Evolutionary conservation across 1,284 basidiomycete genomes (phyloP).

Genomic region (Trametes hirsuta): DNA sequence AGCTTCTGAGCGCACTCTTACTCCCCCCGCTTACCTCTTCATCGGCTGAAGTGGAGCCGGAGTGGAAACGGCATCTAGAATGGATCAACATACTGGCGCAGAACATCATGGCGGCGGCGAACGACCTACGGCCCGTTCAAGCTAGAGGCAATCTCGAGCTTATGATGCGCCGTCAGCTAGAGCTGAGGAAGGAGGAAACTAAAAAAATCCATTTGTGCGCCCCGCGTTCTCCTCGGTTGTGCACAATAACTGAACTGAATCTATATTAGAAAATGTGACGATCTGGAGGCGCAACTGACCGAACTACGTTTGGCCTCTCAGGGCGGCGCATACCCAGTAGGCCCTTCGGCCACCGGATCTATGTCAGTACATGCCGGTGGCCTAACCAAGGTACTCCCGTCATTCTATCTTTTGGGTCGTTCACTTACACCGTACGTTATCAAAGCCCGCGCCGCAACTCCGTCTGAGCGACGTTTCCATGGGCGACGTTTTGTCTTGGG

Average conservation of each 20-base stretch:
- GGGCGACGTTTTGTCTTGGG: constrained; percentile 60
- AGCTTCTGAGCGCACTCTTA: constrained; percentile 62
- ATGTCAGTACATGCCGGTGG: neutral
- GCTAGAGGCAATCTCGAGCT: constrained; percentile 72
- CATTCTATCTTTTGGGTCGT: neutral
- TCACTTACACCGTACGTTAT: neutral
- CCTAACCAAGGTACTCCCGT: neutral
- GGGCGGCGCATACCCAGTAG: constrained; percentile 5
- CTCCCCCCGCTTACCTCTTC: constrained; percentile 58
- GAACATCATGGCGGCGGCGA: constrained; percentile 81
- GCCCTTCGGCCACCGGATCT: neutral
- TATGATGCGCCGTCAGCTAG: constrained; percentile 77
- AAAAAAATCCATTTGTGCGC: constrained; percentile 62
- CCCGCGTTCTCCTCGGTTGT: neutral
- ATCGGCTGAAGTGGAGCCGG: constrained; percentile 47
- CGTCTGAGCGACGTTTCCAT: constrained; percentile 29
- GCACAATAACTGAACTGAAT: neutral
- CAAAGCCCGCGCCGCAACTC: neutral
- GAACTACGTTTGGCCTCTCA: constrained; percentile 50
- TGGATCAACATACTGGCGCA: constrained; percentile 78
- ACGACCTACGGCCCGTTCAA: constrained; percentile 81
- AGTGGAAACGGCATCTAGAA: constrained; percentile 72
- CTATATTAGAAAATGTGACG: constrained; percentile 62
- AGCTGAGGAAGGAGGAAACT: constrained; percentile 71
- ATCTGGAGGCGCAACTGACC: constrained; percentile 61